Base-by-base conservation (phyloP, 1,284 basidiomycete genomes). In the Cryptococcus sp. region DNA sequence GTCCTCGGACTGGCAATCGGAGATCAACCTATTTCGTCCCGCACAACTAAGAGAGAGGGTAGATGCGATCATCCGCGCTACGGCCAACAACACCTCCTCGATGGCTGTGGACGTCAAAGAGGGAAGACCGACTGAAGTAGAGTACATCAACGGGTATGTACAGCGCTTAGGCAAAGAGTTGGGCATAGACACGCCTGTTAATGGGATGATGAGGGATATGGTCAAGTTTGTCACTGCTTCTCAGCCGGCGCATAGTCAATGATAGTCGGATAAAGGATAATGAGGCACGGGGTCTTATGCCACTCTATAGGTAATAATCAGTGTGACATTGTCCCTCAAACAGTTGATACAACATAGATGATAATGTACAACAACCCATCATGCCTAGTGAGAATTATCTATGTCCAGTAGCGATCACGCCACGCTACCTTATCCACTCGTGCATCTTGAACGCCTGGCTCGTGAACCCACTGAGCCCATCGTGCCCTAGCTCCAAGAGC, bases 131-230 rank as follows among this genome's bases (percentile, higher is more conserved):
- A 92, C 91, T 0, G 91, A 94, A 78, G 83, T 94, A 40, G 85
- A 89, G 23, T 93, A 83, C 69, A 83, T 98, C 72, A 95, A 93
- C 66, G 94, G 95, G 7, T 91, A 94, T 74, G 76, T 99, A 48
- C 71, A 86, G 23, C 79, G 80, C 11, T 78, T 94, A 6, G 94
- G 89, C 8, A 67, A 78, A 47, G 78, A 81, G 44, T 84, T 89
- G 65, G 79, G 80, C 4, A 80, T 94, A 38, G 76, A 78, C 10
- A 88, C 87, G 66, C 86, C 87, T 0, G 79, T 83, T 15, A 90
- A 86, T 64, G 77, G 83, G 20, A 80, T 83, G 47, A 75, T 96
- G 47, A 74, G 82, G 20, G 81, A 87, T 54, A 80, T 94, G 70
- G 78, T 89, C 55, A 81, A 82, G 64, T 80, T 86, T 51, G 80